These are phyloP conservation scores for Dioscorea zingiberensis DNA, from an alignment of 106 monocot genomes.

Conservation along the genomic window DNA sequence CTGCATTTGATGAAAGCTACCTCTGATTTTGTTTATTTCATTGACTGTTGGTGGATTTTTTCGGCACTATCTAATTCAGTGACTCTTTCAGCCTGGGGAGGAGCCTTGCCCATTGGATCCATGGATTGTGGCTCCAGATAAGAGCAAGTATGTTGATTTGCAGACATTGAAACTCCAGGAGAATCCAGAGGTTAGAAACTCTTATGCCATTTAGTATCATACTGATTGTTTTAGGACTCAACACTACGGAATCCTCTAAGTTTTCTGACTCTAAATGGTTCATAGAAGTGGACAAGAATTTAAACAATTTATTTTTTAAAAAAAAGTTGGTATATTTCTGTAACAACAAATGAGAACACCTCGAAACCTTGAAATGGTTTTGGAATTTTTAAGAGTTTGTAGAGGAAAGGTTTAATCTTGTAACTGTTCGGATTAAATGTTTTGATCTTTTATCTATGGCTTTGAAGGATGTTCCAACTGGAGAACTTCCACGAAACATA, in stretches of 20 bases:
- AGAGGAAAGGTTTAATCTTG: too few relatives aligned
- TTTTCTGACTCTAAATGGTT: too few relatives aligned
- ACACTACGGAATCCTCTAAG: too few relatives aligned
- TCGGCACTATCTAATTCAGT: background rate
- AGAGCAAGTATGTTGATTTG: slow-evolving; percentile 96
- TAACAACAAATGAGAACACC: too few relatives aligned
- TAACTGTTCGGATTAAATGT: too few relatives aligned
- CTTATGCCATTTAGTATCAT: background rate
- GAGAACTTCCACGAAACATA: slow-evolving; percentile 84
- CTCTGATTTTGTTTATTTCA: background rate
- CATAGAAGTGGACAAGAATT: too few relatives aligned
- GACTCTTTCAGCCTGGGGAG: slow-evolving; percentile 64
- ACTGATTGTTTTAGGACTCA: too few relatives aligned
- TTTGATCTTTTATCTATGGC: too few relatives aligned
- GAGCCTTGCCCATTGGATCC: slow-evolving; percentile 95
- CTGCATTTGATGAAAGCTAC: background rate
- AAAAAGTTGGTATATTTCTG: too few relatives aligned
- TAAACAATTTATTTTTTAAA: too few relatives aligned
- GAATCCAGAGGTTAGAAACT: slow-evolving; percentile 79
- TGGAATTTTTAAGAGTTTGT: too few relatives aligned
- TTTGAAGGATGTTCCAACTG: slow-evolving; percentile 86
- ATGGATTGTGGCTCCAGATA: slow-evolving; percentile 86
- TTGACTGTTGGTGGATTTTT: background rate
- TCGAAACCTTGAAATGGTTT: too few relatives aligned
- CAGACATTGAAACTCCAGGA: slow-evolving; percentile 96